Evolutionary conservation across 768 basidiomycete genomes (phyloP).

Genomic region (Collybia sp.): DNA sequence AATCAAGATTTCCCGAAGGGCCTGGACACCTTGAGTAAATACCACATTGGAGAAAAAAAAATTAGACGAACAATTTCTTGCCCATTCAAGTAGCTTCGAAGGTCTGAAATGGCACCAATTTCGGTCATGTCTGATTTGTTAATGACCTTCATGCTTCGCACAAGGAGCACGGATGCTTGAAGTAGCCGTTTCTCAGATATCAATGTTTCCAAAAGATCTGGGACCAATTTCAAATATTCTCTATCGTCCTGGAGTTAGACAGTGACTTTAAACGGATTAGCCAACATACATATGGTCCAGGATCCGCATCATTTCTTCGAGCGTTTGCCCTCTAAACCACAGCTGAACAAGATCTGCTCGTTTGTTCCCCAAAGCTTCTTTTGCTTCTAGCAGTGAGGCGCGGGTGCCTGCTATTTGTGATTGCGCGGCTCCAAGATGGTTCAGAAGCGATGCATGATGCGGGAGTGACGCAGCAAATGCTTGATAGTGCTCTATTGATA

Average conservation of each 20-base stretch:
- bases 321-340: constrained; percentile 83
- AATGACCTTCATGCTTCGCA: constrained; percentile 85
- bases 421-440: constrained; percentile 70
- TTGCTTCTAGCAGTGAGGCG: constrained; percentile 67
- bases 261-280: background rate
- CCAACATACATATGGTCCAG: constrained; percentile 84
- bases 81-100: constrained; percentile 74
- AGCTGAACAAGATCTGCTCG: constrained; percentile 87
- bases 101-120: constrained; percentile 89
- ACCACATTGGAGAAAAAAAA: background rate
- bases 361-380: constrained; percentile 74
- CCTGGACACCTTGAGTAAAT: constrained; percentile 37
- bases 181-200: constrained; percentile 93
- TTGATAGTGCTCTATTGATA: constrained; percentile 74
- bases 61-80: constrained; percentile 72
- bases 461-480: constrained; percentile 93
- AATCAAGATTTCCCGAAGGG: constrained; percentile 85
- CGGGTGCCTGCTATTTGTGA: constrained; percentile 70
- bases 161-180: constrained; percentile 82
- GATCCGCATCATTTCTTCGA: constrained; percentile 95
- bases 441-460: constrained; percentile 77
- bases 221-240: constrained; percentile 85
- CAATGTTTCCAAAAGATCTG: constrained; percentile 88
- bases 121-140: constrained; percentile 92
- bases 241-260: constrained; percentile 34